phyloP scores from a whole-genome alignment of 345 rosid genomes.

The Populus ilicifolia region DNA sequence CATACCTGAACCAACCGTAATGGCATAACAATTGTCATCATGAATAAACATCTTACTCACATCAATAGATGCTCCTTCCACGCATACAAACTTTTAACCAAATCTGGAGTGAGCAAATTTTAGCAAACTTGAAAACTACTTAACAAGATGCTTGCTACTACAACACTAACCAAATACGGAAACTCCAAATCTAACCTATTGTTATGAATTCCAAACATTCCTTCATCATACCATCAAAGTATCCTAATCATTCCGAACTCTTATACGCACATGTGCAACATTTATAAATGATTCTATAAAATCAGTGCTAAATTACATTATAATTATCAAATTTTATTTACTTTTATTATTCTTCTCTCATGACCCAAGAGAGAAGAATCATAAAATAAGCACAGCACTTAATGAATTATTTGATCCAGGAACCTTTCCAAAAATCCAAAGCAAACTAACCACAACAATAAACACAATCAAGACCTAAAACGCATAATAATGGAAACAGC shows the following conservation, averaged over 20 bases:
- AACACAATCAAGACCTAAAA: not conserved
- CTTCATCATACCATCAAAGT: not conserved
- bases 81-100: not conserved
- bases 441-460: not conserved
- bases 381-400: not conserved
- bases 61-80: not conserved
- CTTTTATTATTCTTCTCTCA: not conserved
- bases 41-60: not conserved
- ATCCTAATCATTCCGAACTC: not conserved
- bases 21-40: not conserved
- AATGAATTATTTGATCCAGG: not conserved
- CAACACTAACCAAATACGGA: not conserved
- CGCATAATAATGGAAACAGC: not conserved
- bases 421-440: not conserved
- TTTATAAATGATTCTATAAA: not conserved
- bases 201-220: not conserved
- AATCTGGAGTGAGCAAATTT: not conserved
- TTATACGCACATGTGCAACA: not conserved
- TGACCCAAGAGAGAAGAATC: not conserved
- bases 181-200: not conserved
- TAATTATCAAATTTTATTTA: not conserved
- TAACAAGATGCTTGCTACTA: not conserved
- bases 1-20: constrained; percentile 27
- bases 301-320: not conserved
- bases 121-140: not conserved